Conservation (phyloP, 345 rosid genomes). For the Mallotus nudiflorus region DNA sequence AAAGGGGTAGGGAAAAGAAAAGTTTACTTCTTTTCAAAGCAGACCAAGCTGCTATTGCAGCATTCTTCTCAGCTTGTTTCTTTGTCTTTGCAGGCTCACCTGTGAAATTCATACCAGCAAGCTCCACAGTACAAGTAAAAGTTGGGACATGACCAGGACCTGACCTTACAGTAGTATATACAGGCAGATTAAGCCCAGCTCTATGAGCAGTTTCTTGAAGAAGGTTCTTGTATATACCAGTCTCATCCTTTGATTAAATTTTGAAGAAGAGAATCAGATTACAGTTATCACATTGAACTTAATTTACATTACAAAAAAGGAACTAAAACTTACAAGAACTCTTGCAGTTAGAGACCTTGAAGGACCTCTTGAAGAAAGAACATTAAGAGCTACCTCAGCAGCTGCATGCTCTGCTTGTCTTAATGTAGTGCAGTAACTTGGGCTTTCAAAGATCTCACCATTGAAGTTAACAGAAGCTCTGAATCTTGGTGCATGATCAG, state of each 20-base stretch:
- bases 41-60: conserved; percentile 77
- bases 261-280: no score
- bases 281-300: no score
- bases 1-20: not conserved
- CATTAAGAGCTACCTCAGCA: conserved; percentile 67
- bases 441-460: conserved; percentile 68
- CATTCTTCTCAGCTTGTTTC: conserved; percentile 85
- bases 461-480: conserved; percentile 77
- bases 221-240: conserved; percentile 74
- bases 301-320: not conserved
- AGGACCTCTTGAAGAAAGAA: conserved; percentile 57
- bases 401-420: conserved; percentile 81
- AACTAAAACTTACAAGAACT: conserved; percentile 53
- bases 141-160: conserved; percentile 71
- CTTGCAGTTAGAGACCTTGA: conserved; percentile 68
- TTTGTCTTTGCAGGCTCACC: conserved; percentile 73
- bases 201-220: conserved; percentile 79
- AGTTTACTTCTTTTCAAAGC: conserved; percentile 54
- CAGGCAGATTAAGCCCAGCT: conserved; percentile 69
- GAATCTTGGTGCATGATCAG: conserved; percentile 82
- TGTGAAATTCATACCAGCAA: conserved; percentile 64
- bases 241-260: conserved; percentile 58
- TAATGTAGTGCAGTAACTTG: conserved; percentile 51
- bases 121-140: conserved; percentile 60
- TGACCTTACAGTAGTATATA: conserved; percentile 66